Evolutionary conservation across 108 stramenopile genomes (phyloP).

Genomic region (Fragilariopsis cylindrus): DNA sequence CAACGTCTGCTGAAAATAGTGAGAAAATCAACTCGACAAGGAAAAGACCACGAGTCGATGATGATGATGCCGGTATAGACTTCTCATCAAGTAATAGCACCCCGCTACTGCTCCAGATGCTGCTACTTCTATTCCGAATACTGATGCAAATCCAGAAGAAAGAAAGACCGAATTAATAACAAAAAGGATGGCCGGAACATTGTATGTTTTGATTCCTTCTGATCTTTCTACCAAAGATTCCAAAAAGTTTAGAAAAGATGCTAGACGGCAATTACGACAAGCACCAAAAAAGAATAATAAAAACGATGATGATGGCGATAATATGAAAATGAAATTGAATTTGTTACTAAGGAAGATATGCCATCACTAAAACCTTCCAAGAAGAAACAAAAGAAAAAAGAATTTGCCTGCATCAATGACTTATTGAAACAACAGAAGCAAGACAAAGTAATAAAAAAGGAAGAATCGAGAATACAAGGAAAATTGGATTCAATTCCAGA

Average conservation of each 20-base stretch:
- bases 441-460: conserved; percentile 43
- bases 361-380: conserved; percentile 1
- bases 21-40: background rate
- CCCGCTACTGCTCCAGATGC: background rate
- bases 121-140: background rate
- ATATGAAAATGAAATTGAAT: conserved; percentile 51
- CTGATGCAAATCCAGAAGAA: background rate
- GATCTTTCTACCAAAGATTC: conserved; percentile 58
- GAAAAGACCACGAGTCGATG: conserved; percentile 27
- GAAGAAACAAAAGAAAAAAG: conserved; percentile 33
- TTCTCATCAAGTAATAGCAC: background rate
- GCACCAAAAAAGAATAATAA: conserved; percentile 34
- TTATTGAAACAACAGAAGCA: conserved; percentile 60
- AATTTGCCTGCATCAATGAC: conserved; percentile 78
- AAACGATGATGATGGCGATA: conserved; percentile 47
- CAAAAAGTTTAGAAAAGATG: conserved; percentile 86
- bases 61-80: background rate
- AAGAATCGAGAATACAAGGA: conserved; percentile 40
- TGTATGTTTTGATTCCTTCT: conserved; percentile 49
- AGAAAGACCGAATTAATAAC: conserved; percentile 16
- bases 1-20: background rate
- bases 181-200: conserved; percentile 26
- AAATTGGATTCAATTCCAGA: conserved; percentile 45
- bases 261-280: conserved; percentile 44
- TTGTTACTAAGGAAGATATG: conserved; percentile 40